Percentiles rank a stretch among this genome's conserved stretches.
These are phyloP conservation scores for Pistacia vera DNA, from an alignment of 345 rosid species.

Conservation along the genomic window DNA sequence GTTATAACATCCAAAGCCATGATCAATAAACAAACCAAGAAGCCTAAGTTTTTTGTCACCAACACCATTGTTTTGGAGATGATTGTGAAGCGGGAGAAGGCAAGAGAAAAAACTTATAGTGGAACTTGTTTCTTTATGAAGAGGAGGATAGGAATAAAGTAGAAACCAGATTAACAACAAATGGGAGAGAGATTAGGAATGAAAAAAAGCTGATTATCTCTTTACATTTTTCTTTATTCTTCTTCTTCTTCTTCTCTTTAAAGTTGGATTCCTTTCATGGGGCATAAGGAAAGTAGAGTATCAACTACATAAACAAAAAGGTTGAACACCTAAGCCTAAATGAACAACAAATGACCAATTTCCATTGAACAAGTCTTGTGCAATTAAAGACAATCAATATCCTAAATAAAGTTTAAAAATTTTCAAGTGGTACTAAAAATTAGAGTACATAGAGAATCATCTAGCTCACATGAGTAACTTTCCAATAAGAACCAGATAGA, in stretches of 20 bases:
- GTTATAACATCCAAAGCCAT: constrained; percentile 56
- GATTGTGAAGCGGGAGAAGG: constrained; percentile 13
- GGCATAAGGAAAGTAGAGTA: constrained; percentile 45
- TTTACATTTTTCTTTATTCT: constrained; percentile 22
- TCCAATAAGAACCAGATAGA: too few relatives aligned
- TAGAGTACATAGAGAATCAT: not conserved
- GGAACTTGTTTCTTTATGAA: constrained; percentile 3
- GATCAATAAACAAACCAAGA: constrained; percentile 50
- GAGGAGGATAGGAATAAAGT: constrained; percentile 45
- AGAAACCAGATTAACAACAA: constrained; percentile 17
- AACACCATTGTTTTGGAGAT: not conserved
- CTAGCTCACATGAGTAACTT: not conserved
- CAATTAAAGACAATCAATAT: too few relatives aligned
- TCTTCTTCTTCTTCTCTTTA: not conserved
- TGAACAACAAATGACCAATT: not conserved
- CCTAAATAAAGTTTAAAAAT: too few relatives aligned
- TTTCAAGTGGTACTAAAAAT: too few relatives aligned
- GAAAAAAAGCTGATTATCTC: constrained; percentile 14
- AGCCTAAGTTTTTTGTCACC: constrained; percentile 36
- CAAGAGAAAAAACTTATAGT: constrained; percentile 8
- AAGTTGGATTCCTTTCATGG: constrained; percentile 58
- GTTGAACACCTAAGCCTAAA: too few relatives aligned
- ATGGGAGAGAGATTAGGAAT: constrained; percentile 25
- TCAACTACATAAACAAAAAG: constrained; percentile 1
- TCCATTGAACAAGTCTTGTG: too few relatives aligned